phyloP scores from a whole-genome alignment of 352 stramenopile species.

The Peronospora destructor region DNA sequence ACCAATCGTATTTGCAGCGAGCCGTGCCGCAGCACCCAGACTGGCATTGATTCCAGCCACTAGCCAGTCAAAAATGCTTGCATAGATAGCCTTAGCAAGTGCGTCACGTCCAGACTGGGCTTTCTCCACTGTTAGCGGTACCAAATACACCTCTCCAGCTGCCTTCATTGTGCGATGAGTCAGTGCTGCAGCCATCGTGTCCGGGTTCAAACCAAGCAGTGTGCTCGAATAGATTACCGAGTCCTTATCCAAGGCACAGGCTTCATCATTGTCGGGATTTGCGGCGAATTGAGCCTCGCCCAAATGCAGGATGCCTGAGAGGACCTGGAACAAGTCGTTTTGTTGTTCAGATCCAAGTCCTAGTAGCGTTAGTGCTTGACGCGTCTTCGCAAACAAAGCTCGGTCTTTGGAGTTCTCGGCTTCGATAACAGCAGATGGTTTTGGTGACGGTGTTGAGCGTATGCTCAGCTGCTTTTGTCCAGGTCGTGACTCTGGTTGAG shows the following conservation, averaged over 20 bases:
- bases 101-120: conserved; percentile 84
- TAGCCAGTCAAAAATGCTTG: conserved; percentile 94
- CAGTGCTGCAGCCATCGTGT: conserved; percentile 50
- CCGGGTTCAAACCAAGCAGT: conserved; percentile 42
- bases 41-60: conserved; percentile 87
- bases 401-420: conserved; percentile 32
- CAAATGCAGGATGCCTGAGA: conserved; percentile 77
- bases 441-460: conserved; percentile 4
- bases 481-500: conserved; percentile 16
- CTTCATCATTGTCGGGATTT: conserved; percentile 51
- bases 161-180: conserved; percentile 65
- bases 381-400: conserved; percentile 59
- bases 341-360: conserved; percentile 50
- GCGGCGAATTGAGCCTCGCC: conserved; percentile 55
- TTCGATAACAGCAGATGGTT: conserved; percentile 26
- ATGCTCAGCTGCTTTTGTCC: conserved; percentile 19
- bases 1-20: conserved; percentile 47
- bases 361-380: conserved; percentile 49
- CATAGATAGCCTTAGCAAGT: conserved; percentile 93
- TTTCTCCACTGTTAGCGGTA: conserved; percentile 56
- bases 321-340: conserved; percentile 50
- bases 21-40: conserved; percentile 22
- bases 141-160: conserved; percentile 56
- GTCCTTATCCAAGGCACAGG: conserved; percentile 31
- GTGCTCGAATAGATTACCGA: conserved; percentile 39